These are phyloP conservation scores for Ophiostoma sp. DNA, from an alignment of 2,329 filamentous ascomycete species.

Conservation along the genomic window DNA sequence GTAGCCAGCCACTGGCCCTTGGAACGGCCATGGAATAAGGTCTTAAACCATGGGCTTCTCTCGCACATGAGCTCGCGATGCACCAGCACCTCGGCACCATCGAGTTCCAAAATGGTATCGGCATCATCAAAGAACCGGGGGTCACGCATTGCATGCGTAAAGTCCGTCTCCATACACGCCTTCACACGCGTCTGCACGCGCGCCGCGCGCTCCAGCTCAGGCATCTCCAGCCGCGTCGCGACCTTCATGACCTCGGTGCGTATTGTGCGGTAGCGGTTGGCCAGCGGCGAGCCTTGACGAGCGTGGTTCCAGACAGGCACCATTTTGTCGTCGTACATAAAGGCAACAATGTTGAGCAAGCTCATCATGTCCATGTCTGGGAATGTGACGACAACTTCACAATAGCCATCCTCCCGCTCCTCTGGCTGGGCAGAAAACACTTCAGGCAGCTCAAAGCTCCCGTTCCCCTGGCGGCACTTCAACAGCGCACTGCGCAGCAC, in stretches of 20 bases:
- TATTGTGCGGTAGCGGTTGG: constrained; percentile 71
- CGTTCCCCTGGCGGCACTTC: constrained; percentile 48
- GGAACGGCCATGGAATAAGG: constrained; percentile 83
- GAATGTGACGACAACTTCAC: constrained; percentile 57
- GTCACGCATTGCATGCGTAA: constrained; percentile 64
- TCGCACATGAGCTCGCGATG: constrained; percentile 77
- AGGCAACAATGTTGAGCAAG: constrained; percentile 72
- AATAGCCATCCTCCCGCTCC: constrained; percentile 35
- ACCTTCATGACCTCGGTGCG: constrained; percentile 78
- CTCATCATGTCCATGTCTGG: constrained; percentile 68
- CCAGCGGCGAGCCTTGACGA: constrained; percentile 57
- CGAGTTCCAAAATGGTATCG: constrained; percentile 73
- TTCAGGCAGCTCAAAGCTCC: constrained; percentile 55
- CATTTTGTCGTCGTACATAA: constrained; percentile 71
- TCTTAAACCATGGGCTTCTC: constrained; percentile 87
- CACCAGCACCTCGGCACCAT: constrained; percentile 63
- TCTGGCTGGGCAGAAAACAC: constrained; percentile 51
- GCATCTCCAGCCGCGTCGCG: constrained; percentile 59
- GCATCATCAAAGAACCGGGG: constrained; percentile 68
- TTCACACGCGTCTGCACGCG: constrained; percentile 66
- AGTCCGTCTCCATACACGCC: constrained; percentile 61
- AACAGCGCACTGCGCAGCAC: constrained; percentile 59
- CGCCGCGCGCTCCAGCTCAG: constrained; percentile 68
- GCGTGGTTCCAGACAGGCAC: constrained; percentile 85
- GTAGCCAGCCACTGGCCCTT: constrained; percentile 75